Percentiles rank a stretch among this genome's conserved stretches.
Evolutionary conservation across 106 monocot species (phyloP).

Genomic region (Apostasia shenzhenica): DNA sequence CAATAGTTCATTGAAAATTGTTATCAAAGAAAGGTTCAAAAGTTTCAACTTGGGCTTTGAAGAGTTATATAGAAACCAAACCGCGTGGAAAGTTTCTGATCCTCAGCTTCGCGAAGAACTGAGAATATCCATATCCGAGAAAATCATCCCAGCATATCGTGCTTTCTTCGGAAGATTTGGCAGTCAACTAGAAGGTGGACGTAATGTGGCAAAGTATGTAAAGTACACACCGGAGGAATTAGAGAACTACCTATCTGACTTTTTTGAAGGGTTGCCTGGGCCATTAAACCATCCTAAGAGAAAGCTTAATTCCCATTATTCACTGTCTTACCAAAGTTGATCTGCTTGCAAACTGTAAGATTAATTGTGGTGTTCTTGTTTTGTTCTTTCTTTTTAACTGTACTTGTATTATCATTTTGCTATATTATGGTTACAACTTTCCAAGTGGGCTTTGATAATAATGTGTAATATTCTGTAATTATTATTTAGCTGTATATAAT

Average conservation of each 20-base stretch:
- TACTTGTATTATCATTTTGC: background rate
- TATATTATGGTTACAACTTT: background rate
- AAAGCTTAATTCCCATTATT: conserved; percentile 15
- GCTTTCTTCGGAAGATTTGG: conserved; percentile 44
- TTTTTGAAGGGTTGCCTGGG: conserved; percentile 40
- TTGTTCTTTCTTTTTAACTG: background rate
- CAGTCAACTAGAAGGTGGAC: conserved; percentile 26
- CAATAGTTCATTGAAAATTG: conserved; percentile 6
- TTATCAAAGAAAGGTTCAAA: conserved; percentile 51
- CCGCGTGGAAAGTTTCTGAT: conserved; percentile 44
- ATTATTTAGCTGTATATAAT: too few relatives aligned
- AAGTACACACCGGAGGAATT: conserved; percentile 11
- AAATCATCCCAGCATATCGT: conserved; percentile 42
- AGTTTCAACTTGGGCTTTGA: conserved; percentile 50
- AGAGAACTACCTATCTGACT: conserved; percentile 21
- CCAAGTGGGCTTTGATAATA: background rate
- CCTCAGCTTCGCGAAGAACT: conserved; percentile 49
- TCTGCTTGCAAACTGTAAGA: background rate
- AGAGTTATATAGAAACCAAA: conserved; percentile 38
- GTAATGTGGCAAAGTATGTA: conserved; percentile 24
- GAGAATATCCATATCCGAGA: conserved; percentile 43
- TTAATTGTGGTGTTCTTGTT: background rate
- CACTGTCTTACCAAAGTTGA: conserved; percentile 1
- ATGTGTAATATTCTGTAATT: too few relatives aligned
- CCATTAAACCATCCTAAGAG: conserved; percentile 18